Evolutionary conservation across 225 moss, liverwort and hornwort genomes (phyloP).

Genomic region (Rhytidiadelphus loreus): DNA sequence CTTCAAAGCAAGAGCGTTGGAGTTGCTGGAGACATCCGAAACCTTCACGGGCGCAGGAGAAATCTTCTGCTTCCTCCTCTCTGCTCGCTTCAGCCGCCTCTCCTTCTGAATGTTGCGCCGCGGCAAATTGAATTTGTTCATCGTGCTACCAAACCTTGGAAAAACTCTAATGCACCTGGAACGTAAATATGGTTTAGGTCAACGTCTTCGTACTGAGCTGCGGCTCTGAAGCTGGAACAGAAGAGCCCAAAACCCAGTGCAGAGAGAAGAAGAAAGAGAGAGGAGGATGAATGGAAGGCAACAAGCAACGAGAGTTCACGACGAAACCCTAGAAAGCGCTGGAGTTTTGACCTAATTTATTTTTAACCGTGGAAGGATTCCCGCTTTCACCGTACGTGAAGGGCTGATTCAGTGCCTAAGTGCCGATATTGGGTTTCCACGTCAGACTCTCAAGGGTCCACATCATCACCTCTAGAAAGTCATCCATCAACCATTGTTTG

Average conservation of each 20-base stretch:
- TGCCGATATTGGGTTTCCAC: too few relatives aligned
- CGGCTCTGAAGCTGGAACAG: not conserved
- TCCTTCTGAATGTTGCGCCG: slow-evolving; percentile 68
- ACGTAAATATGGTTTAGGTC: not conserved
- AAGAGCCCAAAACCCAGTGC: not conserved
- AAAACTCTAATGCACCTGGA: not conserved
- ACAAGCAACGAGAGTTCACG: too few relatives aligned
- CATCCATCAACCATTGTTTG: not conserved
- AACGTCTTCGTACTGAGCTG: not conserved
- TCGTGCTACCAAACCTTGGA: not conserved
- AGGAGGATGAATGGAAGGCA: too few relatives aligned
- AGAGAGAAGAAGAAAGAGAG: not conserved
- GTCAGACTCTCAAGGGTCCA: too few relatives aligned
- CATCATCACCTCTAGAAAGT: too few relatives aligned
- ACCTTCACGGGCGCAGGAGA: not conserved
- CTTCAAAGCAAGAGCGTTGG: slow-evolving; percentile 1
- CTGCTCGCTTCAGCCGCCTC: slow-evolving; percentile 62
- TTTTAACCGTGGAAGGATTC: not conserved
- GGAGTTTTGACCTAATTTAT: not conserved
- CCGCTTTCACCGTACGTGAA: too few relatives aligned
- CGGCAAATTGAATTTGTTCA: slow-evolving; percentile 92
- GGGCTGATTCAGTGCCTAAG: too few relatives aligned
- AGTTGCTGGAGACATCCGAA: not conserved
- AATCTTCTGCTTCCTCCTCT: slow-evolving; percentile 37
- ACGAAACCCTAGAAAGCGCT: not conserved